Percentiles rank a stretch among this genome's conserved stretches.
Evolutionary conservation across 768 basidiomycete species (phyloP).

Genomic region (Porpolomopsis calyptriformis): DNA sequence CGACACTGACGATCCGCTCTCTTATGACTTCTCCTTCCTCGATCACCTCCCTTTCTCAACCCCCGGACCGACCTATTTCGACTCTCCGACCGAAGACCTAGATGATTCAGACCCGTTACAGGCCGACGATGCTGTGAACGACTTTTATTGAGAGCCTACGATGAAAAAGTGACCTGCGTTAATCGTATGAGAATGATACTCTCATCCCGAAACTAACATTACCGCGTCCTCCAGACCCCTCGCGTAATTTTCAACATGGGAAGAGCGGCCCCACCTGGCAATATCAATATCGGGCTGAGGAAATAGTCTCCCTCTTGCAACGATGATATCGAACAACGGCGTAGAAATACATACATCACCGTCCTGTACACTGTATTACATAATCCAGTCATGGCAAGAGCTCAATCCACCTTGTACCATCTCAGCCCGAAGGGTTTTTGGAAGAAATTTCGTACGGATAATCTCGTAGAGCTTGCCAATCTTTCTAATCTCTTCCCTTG

Average conservation of each 20-base stretch:
- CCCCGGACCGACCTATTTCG: conserved; percentile 41
- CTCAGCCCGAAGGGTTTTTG: conserved; percentile 84
- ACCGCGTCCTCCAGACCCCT: too few relatives aligned
- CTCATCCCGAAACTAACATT: too few relatives aligned
- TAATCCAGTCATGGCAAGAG: conserved; percentile 56
- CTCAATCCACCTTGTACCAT: conserved; percentile 87
- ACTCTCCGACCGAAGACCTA: conserved; percentile 40
- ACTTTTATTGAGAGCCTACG: conserved; percentile 50
- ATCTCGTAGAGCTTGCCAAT: background rate
- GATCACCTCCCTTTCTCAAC: conserved; percentile 26
- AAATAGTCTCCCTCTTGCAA: background rate
- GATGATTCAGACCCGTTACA: conserved; percentile 29
- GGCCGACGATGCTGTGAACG: conserved; percentile 28
- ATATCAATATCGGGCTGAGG: background rate
- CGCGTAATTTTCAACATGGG: too few relatives aligned
- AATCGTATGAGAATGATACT: too few relatives aligned
- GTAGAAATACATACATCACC: too few relatives aligned
- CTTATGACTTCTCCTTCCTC: background rate
- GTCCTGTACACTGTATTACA: conserved; percentile 2
- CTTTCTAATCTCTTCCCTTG: conserved; percentile 5
- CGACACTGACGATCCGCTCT: background rate
- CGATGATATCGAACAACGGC: background rate
- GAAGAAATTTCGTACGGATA: conserved; percentile 92
- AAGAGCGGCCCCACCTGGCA: too few relatives aligned
- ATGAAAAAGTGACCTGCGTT: conserved; percentile 18